Base-by-base conservation (phyloP, 257 asterid genomes). In the Paulownia fortunei region DNA sequence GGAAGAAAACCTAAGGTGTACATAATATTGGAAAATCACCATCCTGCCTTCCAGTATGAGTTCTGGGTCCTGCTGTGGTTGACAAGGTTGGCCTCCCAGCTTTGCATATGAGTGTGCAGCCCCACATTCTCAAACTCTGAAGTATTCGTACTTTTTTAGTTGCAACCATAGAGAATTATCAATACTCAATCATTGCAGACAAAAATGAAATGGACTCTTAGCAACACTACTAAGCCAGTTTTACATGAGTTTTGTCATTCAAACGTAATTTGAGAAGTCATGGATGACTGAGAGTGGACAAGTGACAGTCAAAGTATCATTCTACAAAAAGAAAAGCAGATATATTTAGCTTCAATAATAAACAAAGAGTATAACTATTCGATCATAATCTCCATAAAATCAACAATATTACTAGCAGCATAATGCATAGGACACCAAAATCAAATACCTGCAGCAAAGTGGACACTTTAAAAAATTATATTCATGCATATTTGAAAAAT, bases 151-250 rank as follows among this genome's bases (percentile, higher is more conserved):
- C 8, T 62, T n/a, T 18, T 41, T 69, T 51, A 52, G 65, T 76
- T 81, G 79, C 79, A 70, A 21, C 21, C 23, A 41, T 41, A 9
- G 5, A n/a, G 27, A 51, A 62, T 15, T 55, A 44, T 54, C 32
- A 51, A 18, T 44, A 62, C 54, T 27, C 19, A 5, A 19, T 65
- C 47, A 37, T 51, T 52, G 15, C 26, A 27, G 41, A 71, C 36
- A 42, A 56, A 41, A 65, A 52, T 32, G 65, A 54, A 52, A 39
- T 10, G 58, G 60, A 66, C 36, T 63, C 55, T 37, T 26, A 41
- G 15, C 51, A 39, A 19, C 8, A 67, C 51, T 42, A 44, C 39
- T 12, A 21, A 67, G 62, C 27, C 46, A 13, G 55, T 65, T 76
- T 49, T 19, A 67, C 19, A 15, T 0, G 18, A 54, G 63, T 2